phyloP scores from a whole-genome alignment of 2,329 filamentous ascomycete species.

The Fusarium sp. region DNA sequence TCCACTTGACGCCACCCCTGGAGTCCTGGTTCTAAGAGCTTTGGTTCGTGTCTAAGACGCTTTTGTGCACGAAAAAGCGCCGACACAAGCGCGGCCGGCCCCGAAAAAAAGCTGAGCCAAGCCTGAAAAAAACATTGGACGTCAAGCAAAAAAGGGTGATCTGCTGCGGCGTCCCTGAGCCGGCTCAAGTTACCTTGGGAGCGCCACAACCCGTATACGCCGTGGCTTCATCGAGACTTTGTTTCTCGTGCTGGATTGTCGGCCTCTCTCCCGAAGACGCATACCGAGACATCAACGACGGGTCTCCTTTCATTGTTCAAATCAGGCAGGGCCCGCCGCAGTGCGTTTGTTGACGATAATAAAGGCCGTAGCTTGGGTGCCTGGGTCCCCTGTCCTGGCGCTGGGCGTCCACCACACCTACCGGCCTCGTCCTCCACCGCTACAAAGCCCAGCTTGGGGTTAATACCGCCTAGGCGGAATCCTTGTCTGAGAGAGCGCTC shows the following conservation, averaged over 20 bases:
- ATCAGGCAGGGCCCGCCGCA: slow-evolving; percentile 34
- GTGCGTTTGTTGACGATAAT: slow-evolving; percentile 44
- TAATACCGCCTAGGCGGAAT: slow-evolving; percentile 40
- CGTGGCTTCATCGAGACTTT: slow-evolving; percentile 6
- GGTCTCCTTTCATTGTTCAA: slow-evolving; percentile 19
- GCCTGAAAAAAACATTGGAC: slow-evolving; percentile 36
- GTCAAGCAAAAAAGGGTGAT: slow-evolving; percentile 41
- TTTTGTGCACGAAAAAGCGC: slow-evolving; percentile 33
- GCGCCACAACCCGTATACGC: slow-evolving; percentile 36
- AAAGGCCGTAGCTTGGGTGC: slow-evolving; percentile 41
- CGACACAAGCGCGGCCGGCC: slow-evolving; percentile 33
- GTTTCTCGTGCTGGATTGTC: slow-evolving; percentile 5
- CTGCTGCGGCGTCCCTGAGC: slow-evolving; percentile 32
- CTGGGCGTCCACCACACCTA: slow-evolving; percentile 46
- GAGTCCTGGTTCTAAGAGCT: slow-evolving; percentile 20
- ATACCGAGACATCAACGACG: slow-evolving; percentile 17
- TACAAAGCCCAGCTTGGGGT: slow-evolving; percentile 23
- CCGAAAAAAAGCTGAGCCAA: slow-evolving; percentile 32
- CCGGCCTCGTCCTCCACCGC: slow-evolving; percentile 43
- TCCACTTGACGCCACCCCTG: slow-evolving; percentile 38
- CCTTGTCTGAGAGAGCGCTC: slow-evolving; percentile 45
- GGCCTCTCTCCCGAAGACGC: slow-evolving; percentile 3
- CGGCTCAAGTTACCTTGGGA: slow-evolving; percentile 17
- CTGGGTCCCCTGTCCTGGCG: slow-evolving; percentile 40
- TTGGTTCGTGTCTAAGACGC: slow-evolving; percentile 20